A percentile compares a stretch with the other conserved stretches of the same genome.
Evolutionary conservation across 2,329 filamentous ascomycete genomes (phyloP).

Genomic region (Aureobasidium leucospermi): DNA sequence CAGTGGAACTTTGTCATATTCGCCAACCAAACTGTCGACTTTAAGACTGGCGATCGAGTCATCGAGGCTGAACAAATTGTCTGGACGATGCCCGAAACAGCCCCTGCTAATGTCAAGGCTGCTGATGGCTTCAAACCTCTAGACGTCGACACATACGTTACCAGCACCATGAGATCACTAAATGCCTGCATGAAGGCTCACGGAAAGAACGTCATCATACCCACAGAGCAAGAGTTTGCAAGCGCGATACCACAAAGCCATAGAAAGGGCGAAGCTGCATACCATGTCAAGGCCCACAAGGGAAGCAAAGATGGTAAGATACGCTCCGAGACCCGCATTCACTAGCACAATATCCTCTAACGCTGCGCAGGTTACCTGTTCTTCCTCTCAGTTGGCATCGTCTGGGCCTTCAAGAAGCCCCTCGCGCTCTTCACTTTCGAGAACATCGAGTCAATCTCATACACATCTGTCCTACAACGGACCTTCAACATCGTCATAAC

Average conservation of each 20-base stretch:
- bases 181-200: constrained; percentile 41
- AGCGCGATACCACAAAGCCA: constrained; percentile 54
- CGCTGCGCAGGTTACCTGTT: constrained; percentile 50
- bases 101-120: constrained; percentile 36
- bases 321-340: too few species aligned
- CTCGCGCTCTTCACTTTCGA: constrained; percentile 56
- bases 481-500: constrained; percentile 59
- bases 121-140: constrained; percentile 8
- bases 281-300: constrained; percentile 56
- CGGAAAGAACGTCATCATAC: constrained; percentile 44
- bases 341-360: neutral
- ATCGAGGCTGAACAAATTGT: constrained; percentile 48
- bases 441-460: constrained; percentile 52
- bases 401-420: constrained; percentile 61
- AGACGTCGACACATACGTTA: constrained; percentile 40
- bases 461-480: constrained; percentile 56
- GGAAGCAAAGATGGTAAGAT: constrained; percentile 57
- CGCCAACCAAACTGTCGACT: constrained; percentile 44
- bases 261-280: constrained; percentile 56
- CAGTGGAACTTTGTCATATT: constrained; percentile 58
- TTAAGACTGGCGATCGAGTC: constrained; percentile 29
- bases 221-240: constrained; percentile 50
- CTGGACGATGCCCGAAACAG: constrained; percentile 52
- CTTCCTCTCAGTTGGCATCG: constrained; percentile 53
- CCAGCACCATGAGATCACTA: constrained; percentile 37